Base-by-base conservation (phyloP, 1,284 basidiomycete species). In the Neotropicomus parvogracilis region DNA sequence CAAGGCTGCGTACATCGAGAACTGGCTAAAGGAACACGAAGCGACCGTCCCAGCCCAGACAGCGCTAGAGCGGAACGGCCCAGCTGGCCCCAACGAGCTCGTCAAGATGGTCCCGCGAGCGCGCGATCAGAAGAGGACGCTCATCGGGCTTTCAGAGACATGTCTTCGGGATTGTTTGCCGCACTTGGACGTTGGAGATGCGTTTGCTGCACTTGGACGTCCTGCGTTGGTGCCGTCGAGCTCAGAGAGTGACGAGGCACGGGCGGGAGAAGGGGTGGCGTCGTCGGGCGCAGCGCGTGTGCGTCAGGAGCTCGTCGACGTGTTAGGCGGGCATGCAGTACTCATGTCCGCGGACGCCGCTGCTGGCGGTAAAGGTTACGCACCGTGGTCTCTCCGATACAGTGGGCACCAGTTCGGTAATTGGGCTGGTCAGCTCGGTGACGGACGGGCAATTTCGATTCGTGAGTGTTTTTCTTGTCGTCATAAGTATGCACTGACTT, bases 351-450 rank as follows among this genome's bases (percentile, higher is more conserved):
- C 68, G 0, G 55, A 61, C 40, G 49, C 62, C 2, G 69, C 70
- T 19, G 68, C 66, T 14, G 60, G 65, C 17, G 66, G 72, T 7
- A 58, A 66, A 3, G 74, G 74, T 3, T 94, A 92, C 60, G 88
- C 86, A 1, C 91, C 94, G 0, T 97, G 91, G 90, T 84, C 88
- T 8, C 74, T 92, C 26, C 76, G 92, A 26, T 97, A 97, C 63
- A 85, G 83, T 57, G 90, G 91, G 0, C 91, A 94, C 65, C 95
- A 98, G 65, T 98, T 98, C 60, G 95, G 94, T 1, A 70, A 64
- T 5, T 98, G 89, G 87, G 95, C 95, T 2, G 93, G 94, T n/a
- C 95, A 98, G 67, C 78, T 99, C 3, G 95, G 95, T 9, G 95
- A 99, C 62, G 95, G 95, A 0, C 80, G 95, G 13, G 95, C 95